Percentiles rank a stretch among this genome's conserved stretches.
Evolutionary conservation across 2,329 filamentous ascomycete species (phyloP).

Genomic region (Eutypella sp.): DNA sequence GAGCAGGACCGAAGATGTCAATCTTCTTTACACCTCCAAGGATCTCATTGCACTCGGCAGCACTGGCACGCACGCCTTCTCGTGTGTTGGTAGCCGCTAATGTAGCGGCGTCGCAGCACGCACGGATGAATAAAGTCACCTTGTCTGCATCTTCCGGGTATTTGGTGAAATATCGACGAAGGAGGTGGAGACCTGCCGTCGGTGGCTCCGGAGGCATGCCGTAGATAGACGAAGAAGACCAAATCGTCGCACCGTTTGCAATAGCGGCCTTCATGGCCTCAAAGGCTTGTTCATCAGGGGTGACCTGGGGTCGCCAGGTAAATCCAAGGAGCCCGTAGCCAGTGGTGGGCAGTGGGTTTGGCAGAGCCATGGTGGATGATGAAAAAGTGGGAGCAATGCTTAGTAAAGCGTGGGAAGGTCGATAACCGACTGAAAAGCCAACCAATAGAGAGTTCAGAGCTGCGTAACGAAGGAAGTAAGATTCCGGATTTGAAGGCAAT

Average conservation of each 20-base stretch:
- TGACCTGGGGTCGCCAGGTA: constrained; percentile 18
- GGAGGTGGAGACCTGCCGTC: constrained; percentile 40
- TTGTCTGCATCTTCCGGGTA: constrained; percentile 45
- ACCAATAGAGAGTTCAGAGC: no score
- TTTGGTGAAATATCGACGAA: constrained; percentile 45
- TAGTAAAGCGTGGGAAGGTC: no score
- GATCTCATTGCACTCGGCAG: constrained; percentile 38
- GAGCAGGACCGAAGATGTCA: constrained; percentile 45
- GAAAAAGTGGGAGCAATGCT: no score
- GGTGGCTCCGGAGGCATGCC: constrained; percentile 37
- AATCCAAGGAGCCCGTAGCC: constrained; percentile 14
- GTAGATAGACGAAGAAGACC: constrained; percentile 46
- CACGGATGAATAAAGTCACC: constrained; percentile 47
- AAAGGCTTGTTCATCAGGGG: constrained; percentile 25
- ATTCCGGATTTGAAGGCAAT: no score
- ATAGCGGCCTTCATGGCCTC: constrained; percentile 34
- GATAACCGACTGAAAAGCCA: no score
- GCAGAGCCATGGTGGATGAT: no score
- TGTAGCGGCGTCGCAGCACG: constrained; percentile 30
- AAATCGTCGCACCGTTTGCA: constrained; percentile 39
- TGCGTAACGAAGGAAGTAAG: no score
- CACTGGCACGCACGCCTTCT: constrained; percentile 35
- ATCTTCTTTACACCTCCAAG: constrained; percentile 41
- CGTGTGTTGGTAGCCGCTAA: constrained; percentile 33
- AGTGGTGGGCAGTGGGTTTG: constrained; percentile 1